phyloP scores from a whole-genome alignment of 495 filamentous ascomycete species.

The Aspergillus sclerotioniger region DNA sequence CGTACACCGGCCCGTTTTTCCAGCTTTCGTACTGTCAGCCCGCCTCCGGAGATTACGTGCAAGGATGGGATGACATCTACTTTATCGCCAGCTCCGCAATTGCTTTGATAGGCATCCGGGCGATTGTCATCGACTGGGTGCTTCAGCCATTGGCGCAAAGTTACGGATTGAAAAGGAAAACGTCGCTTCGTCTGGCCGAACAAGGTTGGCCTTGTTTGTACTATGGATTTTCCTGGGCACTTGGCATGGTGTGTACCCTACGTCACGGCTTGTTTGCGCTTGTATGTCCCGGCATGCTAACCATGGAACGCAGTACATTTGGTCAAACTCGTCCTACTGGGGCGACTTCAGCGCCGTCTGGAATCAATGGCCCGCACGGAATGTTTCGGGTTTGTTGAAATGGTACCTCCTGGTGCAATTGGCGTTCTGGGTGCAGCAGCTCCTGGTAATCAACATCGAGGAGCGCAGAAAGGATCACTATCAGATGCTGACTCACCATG shows the following conservation, averaged over 20 bases:
- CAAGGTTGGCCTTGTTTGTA: conserved; percentile 90
- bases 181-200: conserved; percentile 77
- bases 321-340: conserved; percentile 74
- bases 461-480: conserved; percentile 89
- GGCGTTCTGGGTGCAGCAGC: conserved; percentile 91
- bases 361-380: conserved; percentile 75
- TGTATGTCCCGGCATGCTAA: conserved; percentile 7
- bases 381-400: conserved; percentile 72
- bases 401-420: conserved; percentile 90
- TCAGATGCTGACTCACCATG: conserved; percentile 95
- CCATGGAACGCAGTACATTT: conserved; percentile 63
- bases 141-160: conserved; percentile 70
- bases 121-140: conserved; percentile 81
- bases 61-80: conserved; percentile 76
- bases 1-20: conserved; percentile 82
- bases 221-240: conserved; percentile 70
- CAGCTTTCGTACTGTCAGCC: conserved; percentile 78
- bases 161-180: conserved; percentile 70
- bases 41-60: conserved; percentile 61
- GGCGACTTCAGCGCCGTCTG: conserved; percentile 75
- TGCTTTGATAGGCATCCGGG: conserved; percentile 81
- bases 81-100: conserved; percentile 78
- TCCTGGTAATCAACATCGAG: conserved; percentile 92
- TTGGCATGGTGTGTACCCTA: conserved; percentile 71
- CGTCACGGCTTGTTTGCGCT: not conserved